Evolutionary conservation across 2,329 filamentous ascomycete genomes (phyloP), one percentile per base, ranked within the genome.

Genomic region (Leptographium flavum): DNA sequence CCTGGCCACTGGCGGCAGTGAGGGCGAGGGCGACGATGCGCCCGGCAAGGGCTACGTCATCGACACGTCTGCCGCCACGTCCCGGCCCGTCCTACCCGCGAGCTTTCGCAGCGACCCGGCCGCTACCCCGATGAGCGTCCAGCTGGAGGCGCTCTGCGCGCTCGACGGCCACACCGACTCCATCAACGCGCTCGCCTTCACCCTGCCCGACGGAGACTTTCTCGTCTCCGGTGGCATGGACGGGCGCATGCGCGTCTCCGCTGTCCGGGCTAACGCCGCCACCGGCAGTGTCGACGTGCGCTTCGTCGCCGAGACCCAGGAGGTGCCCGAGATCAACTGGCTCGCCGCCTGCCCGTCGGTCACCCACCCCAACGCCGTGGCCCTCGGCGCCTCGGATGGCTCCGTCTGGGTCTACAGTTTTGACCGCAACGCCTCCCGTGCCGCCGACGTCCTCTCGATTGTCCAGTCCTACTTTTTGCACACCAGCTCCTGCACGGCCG

Each of bases 271-370:
- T 56, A 52, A 65, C 53, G 52, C 67, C 32, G 66, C 47, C 32
- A n/a, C 22, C 17, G 69, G 21, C 69, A 35, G 30, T n/a, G 39
- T 42, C 27, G 27, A 43, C 6, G 62, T 76, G 56, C 68, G 72
- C 38, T 83, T 84, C 56, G 63, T 94, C 9, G 83, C 74, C 45
- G 84, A 92, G 57, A 76, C 79, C 3, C 83, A 87, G 57, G 92
- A 98, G 61, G 90, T 95, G 10, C 83, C 93, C 55, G 90, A 96
- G 64, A 82, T 98, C 57, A 94, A 92, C 68, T 98, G 90, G 88
- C 64, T 96, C 30, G 64, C 70, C 1, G 65, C 87, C 0, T 94
- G 85, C 58, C 87, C 88, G 1, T 70, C 80, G 49, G 62, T 78
- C 13, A 66, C 70, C 6, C 77, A 85, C 58, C 76, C 82, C 49